A percentile compares a stretch with the other conserved stretches of the same genome.
phyloP scores from a whole-genome alignment of 176 grass and related monocot species.

The Lolium rigidum region DNA sequence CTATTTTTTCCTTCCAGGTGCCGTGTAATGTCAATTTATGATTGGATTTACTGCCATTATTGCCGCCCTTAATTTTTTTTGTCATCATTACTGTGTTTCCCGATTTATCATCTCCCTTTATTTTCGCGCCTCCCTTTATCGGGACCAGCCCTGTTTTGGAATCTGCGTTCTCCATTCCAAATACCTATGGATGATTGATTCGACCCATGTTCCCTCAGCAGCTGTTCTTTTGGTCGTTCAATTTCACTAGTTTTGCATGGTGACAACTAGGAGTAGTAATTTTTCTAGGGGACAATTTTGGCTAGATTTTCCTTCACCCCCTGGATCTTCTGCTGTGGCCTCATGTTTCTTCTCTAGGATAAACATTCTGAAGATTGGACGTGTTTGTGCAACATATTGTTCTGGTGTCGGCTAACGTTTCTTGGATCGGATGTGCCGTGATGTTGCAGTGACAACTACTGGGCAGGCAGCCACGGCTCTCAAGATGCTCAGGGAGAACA shows the following conservation, averaged over 20 bases:
- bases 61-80: not conserved
- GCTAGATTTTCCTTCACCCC: not conserved
- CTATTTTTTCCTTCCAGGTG: not conserved
- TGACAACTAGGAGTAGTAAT: not conserved
- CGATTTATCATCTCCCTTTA: not conserved
- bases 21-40: constrained; percentile 46
- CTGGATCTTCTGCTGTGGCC: not conserved
- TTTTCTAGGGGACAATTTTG: not conserved
- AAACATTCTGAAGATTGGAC: constrained; percentile 15
- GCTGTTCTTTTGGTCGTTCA: not conserved
- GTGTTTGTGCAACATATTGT: constrained; percentile 1
- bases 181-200: not conserved
- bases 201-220: too few species aligned
- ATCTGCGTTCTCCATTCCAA: not conserved
- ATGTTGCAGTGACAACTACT: constrained; percentile 76
- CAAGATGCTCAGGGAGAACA: constrained; percentile 81
- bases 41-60: not conserved
- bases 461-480: constrained; percentile 64
- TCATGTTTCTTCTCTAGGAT: not conserved
- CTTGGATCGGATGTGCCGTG: constrained; percentile 19
- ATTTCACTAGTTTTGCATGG: constrained; percentile 17
- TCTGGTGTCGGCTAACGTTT: constrained; percentile 8
- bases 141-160: not conserved
- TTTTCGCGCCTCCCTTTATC: not conserved
- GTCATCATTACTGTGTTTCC: not conserved